Evolutionary conservation across 208 protist genomes (phyloP).

Genomic region (Phytomonas sp.): DNA sequence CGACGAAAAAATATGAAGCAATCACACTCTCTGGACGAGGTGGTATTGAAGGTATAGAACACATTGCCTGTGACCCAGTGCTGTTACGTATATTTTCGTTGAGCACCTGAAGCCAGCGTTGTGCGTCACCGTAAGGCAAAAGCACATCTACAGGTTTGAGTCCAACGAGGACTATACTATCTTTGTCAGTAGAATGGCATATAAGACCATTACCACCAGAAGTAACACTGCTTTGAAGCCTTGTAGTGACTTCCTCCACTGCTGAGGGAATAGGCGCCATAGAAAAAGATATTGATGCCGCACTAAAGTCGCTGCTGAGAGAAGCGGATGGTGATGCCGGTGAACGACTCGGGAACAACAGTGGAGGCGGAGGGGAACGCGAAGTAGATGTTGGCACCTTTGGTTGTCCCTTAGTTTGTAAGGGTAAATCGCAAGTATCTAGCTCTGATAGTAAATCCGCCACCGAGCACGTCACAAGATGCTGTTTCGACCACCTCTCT

Average conservation of each 20-base stretch:
- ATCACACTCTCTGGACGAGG: not conserved
- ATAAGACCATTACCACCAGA: not conserved
- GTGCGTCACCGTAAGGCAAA: not conserved
- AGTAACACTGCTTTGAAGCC: not conserved
- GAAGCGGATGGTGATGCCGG: not conserved
- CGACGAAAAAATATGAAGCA: not conserved
- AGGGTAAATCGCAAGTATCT: not conserved
- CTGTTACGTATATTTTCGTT: not conserved
- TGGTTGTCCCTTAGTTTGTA: not conserved
- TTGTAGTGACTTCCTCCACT: not conserved
- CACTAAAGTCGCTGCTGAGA: not conserved
- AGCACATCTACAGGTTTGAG: not conserved
- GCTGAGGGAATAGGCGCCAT: not conserved
- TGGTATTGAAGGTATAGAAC: not conserved
- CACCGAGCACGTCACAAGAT: not conserved
- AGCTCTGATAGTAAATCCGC: not conserved
- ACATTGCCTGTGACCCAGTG: not conserved
- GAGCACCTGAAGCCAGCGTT: slow-evolving; percentile 1
- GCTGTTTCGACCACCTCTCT: slow-evolving; percentile 22
- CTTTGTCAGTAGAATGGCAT: not conserved
- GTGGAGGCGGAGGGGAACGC: not conserved
- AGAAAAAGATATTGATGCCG: not conserved
- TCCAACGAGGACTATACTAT: not conserved
- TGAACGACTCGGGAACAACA: not conserved
- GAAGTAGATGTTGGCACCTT: not conserved